Conservation (phyloP, 768 basidiomycete genomes). For the Cubamyces lactineus region DNA sequence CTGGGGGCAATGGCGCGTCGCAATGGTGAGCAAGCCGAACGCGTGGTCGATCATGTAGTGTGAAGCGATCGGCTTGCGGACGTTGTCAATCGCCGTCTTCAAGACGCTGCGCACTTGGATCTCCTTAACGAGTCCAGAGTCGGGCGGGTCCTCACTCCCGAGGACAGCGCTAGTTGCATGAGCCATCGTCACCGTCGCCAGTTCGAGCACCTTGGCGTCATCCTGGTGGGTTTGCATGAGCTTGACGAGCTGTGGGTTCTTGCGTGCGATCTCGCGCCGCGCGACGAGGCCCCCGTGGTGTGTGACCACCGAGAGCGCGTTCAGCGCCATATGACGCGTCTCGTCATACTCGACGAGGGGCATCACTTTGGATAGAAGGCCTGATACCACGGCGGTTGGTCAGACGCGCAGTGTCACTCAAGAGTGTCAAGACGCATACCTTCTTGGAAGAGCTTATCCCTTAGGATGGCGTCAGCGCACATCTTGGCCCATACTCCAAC, state of each 20-base stretch:
- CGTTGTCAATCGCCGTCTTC: constrained; percentile 44
- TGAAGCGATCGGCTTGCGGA: constrained; percentile 48
- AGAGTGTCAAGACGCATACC: constrained; percentile 40
- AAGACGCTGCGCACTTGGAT: constrained; percentile 45
- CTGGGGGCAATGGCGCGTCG: constrained; percentile 48
- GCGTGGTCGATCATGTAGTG: constrained; percentile 55
- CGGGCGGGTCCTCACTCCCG: constrained; percentile 42
- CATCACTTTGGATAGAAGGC: constrained; percentile 58
- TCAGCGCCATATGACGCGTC: constrained; percentile 56
- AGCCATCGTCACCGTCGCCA: constrained; percentile 52
- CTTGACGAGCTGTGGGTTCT: constrained; percentile 45
- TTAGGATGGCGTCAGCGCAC: constrained; percentile 60
- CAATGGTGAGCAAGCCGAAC: constrained; percentile 47
- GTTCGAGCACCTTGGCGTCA: constrained; percentile 52
- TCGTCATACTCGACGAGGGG: constrained; percentile 53
- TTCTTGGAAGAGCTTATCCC: constrained; percentile 60
- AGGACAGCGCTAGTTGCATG: constrained; percentile 47
- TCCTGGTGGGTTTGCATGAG: constrained; percentile 54
- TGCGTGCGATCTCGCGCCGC: constrained; percentile 54
- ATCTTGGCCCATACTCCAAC: constrained; percentile 66
- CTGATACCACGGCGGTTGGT: constrained; percentile 35
- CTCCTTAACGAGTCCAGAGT: constrained; percentile 41
- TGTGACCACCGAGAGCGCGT: constrained; percentile 59
- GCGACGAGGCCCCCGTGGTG: constrained; percentile 60
- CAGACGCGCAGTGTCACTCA: neutral